These are phyloP conservation scores for Syzygium oleosum DNA, from an alignment of 345 rosid species.

Conservation along the genomic window DNA sequence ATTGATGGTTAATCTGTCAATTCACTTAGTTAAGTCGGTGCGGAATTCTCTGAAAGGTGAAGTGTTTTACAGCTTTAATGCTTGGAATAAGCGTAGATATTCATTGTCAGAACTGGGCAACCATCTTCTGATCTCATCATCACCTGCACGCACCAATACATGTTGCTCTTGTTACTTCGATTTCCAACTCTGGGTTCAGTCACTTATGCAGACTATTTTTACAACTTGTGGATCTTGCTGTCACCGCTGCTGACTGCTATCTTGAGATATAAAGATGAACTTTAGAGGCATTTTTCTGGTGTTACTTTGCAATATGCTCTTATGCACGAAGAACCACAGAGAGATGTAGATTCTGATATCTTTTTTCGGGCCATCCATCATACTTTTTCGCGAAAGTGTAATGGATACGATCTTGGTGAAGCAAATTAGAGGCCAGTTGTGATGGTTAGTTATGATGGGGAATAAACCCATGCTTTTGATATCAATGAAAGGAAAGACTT, in stretches of 20 bases:
- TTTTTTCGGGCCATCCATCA: neutral
- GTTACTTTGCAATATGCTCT: neutral
- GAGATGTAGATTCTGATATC: neutral
- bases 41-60: neutral
- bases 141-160: neutral
- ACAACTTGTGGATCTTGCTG: neutral
- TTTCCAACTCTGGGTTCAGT: neutral
- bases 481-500: constrained; percentile 13
- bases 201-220: neutral
- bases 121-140: neutral
- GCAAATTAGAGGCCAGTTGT: neutral
- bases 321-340: neutral
- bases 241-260: neutral
- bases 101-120: neutral
- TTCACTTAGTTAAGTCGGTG: neutral
- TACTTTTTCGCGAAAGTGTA: neutral
- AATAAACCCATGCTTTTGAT: neutral
- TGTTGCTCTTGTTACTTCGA: neutral
- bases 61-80: neutral
- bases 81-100: neutral
- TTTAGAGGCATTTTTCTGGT: neutral
- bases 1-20: neutral
- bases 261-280: neutral
- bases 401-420: neutral
- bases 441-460: neutral